Base-by-base conservation (phyloP, 2,329 filamentous ascomycete genomes). In the Hypocreales sp. region DNA sequence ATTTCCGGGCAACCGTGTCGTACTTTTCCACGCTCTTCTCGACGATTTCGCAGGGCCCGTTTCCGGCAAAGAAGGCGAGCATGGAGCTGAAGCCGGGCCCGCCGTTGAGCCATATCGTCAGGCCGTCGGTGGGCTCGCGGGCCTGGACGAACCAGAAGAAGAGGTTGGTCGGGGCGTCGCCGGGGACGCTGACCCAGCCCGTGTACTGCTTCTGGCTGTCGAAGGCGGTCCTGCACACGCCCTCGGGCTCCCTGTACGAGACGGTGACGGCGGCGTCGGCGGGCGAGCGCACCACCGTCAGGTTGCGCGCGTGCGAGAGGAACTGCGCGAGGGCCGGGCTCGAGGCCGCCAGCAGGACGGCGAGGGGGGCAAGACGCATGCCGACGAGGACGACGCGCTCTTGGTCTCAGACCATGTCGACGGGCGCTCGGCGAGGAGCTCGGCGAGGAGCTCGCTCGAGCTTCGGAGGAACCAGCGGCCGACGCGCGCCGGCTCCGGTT, bases 131-230 rank as follows among this genome's bases (percentile, higher is more conserved):
- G 5, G 44, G 45, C 31, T 59, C 43, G 15, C 58, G 56, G 11
- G 56, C 57, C 26, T 53, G 56, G 25, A 64, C 54, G 33, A 61
- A 63, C 60, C 58, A 64, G 39, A 64, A 64, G 45, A 64, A 64
- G 4, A 62, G 38, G 36, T 61, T 68, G 23, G 62, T 62, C 12
- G 60, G 50, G 37, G 60, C 67, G 16, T 55, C 48, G 24, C 60
- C 72, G 5, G 72, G 69, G 5, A 80, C 50, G 28, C 53, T 62
- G 30, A 81, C 68, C 64, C 78, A 80, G 41, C 77, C 77, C 4
- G 72, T 69, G 42, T 74, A 79, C 46, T 81, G 77, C 46, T 72
- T 64, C 47, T 82, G 77, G 1, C 56, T 58, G 24, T 59, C 44
- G 40, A 78, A 79, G 7, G 66, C 67, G 2, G 77, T 80, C 25